Base-by-base conservation (phyloP, 805 yeast genomes). In the Saccharomyces eubayanus region DNA sequence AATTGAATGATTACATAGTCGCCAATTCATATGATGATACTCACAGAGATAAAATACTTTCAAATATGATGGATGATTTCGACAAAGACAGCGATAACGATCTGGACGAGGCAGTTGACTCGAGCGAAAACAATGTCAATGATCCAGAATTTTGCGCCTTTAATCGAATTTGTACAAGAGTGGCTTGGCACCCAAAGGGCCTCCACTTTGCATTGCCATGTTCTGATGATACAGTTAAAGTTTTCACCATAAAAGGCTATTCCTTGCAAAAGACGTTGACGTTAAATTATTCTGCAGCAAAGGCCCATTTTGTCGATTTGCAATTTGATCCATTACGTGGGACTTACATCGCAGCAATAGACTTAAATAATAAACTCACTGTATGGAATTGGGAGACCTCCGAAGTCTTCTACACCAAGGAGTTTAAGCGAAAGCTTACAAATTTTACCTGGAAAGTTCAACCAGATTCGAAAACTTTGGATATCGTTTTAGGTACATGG, bases 151-250 rank as follows among this genome's bases (percentile, higher is more conserved):
- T 62, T 41, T 57, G 64, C 31, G 68, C 65, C 45, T 76, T 73
- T 43, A 74, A 74, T 61, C 68, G 79, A 46, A 64, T 79, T 1
- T 70, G 83, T 28, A 76, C 87, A 0, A 77, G 77, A 46, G 76
- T 82, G 1, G 79, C 78, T 40, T 89, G 96, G 96, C 80, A 82
- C 53, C 80, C 85, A 1, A 74, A 77, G 51, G 96, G 96, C 16
- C 79, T 79, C 51, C 67, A 74, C n/a, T 73, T 89, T 49, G 89
- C 90, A 1, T 62, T 88, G 20, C 90, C 96, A 1, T 72, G 85
- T 6, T 71, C 74, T 40, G 71, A 75, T 21, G 71, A 74, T 48
- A 70, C 75, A 2, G 74, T 85, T 49, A 75, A 74, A 51, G 73
- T 80, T 0, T 81, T 71, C 49, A 57, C 64, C 10, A 55, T 67